phyloP scores from a whole-genome alignment of 1,284 basidiomycete species.

The Ustanciosporium gigantosporum region DNA sequence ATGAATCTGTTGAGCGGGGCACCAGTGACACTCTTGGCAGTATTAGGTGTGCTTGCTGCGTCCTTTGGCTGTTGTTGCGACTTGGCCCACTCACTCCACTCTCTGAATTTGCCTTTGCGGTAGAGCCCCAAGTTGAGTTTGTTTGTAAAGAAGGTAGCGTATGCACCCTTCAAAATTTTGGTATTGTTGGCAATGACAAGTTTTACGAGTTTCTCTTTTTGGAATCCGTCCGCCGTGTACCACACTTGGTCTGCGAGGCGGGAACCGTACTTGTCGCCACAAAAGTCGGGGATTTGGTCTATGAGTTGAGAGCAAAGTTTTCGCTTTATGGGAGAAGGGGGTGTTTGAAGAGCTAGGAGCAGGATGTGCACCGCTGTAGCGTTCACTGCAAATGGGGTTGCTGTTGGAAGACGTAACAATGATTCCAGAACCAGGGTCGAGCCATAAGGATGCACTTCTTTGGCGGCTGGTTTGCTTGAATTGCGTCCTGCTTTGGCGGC shows the following conservation, averaged over 20 bases:
- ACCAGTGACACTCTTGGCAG: no score
- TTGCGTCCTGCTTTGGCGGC: conserved; percentile 4
- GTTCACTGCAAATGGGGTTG: conserved; percentile 27
- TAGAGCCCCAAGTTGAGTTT: conserved; percentile 50
- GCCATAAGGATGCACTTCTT: conserved; percentile 3
- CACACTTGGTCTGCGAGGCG: conserved; percentile 54
- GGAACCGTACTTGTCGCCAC: conserved; percentile 54
- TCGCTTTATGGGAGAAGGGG: conserved; percentile 3
- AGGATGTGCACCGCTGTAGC: conserved; percentile 28
- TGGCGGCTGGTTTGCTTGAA: neutral
- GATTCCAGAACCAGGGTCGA: conserved; percentile 30
- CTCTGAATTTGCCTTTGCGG: conserved; percentile 35
- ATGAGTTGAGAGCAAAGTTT: conserved; percentile 22
- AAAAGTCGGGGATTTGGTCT: conserved; percentile 15
- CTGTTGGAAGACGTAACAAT: conserved; percentile 26
- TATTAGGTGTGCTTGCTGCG: no score
- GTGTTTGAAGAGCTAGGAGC: conserved; percentile 17
- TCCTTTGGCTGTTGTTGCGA: no score
- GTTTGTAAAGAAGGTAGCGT: conserved; percentile 52
- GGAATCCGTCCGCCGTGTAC: conserved; percentile 44
- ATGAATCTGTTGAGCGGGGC: no score
- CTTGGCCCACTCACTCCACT: conserved; percentile 43
- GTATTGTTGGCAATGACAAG: conserved; percentile 19
- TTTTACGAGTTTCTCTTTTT: conserved; percentile 39
- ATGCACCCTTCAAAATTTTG: conserved; percentile 34